phyloP scores from a whole-genome alignment of 169 alveolate genomes.

The Perkinsus marinus region DNA sequence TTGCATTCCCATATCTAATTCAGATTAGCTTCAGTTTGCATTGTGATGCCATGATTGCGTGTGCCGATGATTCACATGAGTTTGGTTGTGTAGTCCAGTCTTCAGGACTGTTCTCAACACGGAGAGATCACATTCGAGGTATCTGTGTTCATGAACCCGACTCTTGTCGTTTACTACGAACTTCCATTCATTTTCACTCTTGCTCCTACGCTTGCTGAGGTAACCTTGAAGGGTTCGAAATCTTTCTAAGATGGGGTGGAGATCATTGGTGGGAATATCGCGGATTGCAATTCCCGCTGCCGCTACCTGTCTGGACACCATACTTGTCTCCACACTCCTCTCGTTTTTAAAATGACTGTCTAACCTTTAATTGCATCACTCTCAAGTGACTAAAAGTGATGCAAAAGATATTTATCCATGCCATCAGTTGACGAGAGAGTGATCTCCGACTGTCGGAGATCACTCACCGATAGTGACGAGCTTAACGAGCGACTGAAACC shows the following conservation, averaged over 20 bases:
- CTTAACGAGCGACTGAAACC: too few species aligned
- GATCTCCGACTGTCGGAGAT: too few species aligned
- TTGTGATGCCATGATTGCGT: too few species aligned
- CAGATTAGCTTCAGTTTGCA: too few species aligned
- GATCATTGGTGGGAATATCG: not conserved
- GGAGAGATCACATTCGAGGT: too few species aligned
- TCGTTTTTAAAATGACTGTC: not conserved
- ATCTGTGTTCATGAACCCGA: not conserved
- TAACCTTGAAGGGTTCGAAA: not conserved
- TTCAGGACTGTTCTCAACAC: too few species aligned
- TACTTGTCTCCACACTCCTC: not conserved
- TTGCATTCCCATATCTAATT: too few species aligned
- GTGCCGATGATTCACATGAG: too few species aligned
- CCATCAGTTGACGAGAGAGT: not conserved
- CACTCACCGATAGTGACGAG: too few species aligned
- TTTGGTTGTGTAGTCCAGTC: too few species aligned
- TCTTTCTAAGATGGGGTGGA: not conserved
- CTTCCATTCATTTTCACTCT: not conserved
- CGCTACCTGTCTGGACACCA: not conserved
- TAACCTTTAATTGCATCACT: not conserved
- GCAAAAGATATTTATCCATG: not conserved
- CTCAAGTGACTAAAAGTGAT: not conserved
- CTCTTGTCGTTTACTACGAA: not conserved
- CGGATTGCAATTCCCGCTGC: not conserved
- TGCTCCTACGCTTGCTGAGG: not conserved